Evolutionary conservation across 2,329 filamentous ascomycete species (phyloP).

Genomic region (Alternaria rosae): DNA sequence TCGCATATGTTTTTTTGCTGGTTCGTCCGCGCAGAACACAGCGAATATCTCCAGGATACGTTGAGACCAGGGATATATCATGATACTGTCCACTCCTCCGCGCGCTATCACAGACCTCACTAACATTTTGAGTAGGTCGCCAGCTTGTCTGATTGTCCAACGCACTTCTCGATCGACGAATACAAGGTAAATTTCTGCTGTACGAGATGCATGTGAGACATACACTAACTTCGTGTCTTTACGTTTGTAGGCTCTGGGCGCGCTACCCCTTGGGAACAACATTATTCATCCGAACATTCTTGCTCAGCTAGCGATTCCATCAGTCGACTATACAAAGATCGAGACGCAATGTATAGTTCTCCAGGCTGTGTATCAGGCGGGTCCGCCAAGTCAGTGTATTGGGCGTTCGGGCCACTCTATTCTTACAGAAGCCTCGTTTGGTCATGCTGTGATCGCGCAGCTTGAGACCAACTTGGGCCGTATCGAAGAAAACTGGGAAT

Average conservation of each 20-base stretch:
- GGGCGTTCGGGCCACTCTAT: constrained; percentile 49
- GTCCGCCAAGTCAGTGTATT: constrained; percentile 38
- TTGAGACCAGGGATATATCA: background rate
- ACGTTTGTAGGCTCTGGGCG: too few species aligned
- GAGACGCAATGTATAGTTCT: constrained; percentile 59
- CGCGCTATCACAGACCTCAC: background rate
- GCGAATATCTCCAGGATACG: background rate
- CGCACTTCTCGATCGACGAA: constrained; percentile 60
- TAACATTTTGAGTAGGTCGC: constrained; percentile 4
- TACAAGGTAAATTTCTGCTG: too few species aligned
- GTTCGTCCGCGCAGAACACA: background rate
- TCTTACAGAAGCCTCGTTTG: constrained; percentile 48
- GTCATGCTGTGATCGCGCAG: constrained; percentile 19
- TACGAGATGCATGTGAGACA: too few species aligned
- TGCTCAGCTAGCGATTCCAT: constrained; percentile 49
- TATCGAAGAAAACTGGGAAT: constrained; percentile 45
- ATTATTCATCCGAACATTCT: constrained; percentile 35
- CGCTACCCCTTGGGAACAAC: constrained; percentile 56
- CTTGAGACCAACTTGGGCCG: constrained; percentile 20
- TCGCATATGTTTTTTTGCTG: background rate
- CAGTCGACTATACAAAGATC: constrained; percentile 51
- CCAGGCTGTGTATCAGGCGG: constrained; percentile 60
- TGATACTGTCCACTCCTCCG: background rate
- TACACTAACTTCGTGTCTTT: too few species aligned
- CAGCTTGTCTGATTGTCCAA: constrained; percentile 53